These are phyloP conservation scores for Neoboletus subvelutipes DNA, from an alignment of 768 basidiomycete species.

Conservation along the genomic window DNA sequence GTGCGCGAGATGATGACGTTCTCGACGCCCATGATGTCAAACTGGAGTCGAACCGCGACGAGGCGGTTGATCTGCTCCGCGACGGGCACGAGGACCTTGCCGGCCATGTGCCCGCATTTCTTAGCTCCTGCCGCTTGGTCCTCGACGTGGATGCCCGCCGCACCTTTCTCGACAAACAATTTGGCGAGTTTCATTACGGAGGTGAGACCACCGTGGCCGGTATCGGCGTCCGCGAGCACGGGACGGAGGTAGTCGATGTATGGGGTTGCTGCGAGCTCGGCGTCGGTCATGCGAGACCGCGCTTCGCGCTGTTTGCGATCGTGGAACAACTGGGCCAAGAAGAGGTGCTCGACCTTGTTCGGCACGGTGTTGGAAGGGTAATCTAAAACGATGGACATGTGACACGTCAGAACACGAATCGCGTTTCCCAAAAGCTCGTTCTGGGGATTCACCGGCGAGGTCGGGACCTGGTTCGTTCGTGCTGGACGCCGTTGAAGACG, in stretches of 20 bases:
- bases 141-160: conserved; percentile 96
- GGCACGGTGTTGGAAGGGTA: conserved; percentile 99
- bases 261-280: conserved; percentile 68
- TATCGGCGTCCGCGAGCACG: conserved; percentile 95
- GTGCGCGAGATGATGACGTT: conserved; percentile 93
- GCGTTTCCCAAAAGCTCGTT: neutral
- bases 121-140: conserved; percentile 98
- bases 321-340: conserved; percentile 98
- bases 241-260: conserved; percentile 89
- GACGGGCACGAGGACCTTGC: conserved; percentile 96
- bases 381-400: conserved; percentile 45
- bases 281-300: conserved; percentile 67
- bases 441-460: conserved; percentile 71
- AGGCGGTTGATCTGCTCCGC: conserved; percentile 98
- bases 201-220: conserved; percentile 97
- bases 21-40: conserved; percentile 97
- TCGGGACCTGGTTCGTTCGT: conserved; percentile 98
- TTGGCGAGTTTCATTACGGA: conserved; percentile 98
- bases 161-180: conserved; percentile 98
- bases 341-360: conserved; percentile 97
- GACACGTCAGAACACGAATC: neutral
- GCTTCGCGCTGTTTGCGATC: conserved; percentile 93
- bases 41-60: conserved; percentile 94
- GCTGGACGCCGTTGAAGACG: conserved; percentile 88
- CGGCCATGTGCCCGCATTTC: conserved; percentile 94